Base-by-base conservation (phyloP, 306 rosid species). In the Sicyos baderoa region DNA sequence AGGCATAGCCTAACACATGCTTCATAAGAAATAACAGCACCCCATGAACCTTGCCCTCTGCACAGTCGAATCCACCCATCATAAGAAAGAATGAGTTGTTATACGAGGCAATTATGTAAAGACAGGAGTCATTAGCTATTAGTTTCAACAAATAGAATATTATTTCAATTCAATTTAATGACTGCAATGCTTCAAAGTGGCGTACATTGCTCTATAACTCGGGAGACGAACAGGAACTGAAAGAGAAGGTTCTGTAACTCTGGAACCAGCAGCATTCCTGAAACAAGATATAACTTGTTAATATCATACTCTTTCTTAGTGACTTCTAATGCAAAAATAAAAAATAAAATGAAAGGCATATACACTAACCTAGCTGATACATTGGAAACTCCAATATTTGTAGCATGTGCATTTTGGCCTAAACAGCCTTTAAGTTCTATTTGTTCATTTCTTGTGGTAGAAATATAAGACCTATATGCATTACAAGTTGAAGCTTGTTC, bases 1-100 rank as follows among this genome's bases (percentile, higher is more conserved):
- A 93, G 99, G 78, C 99, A 93, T 68, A 93, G 86, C 57, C 99
- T 96, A 54, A 81, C 97, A 72, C 97, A 93, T 54, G 99, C 97
- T 72, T 93, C 99, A 49, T 93, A 93, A 54, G 99, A 89, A 68
- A 93, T 73, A 75, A 90, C 88, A 59, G 84, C 85, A 79, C 85
- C 87, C 97, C 99, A 93, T 1, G 97, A 89, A 52, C 99, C 96
- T 62, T 83, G 91, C 48, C 96, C 91, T 74, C 99, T 93, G 83
- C 49, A 72, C 78, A 80, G 74, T 64, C 57, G 74, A 74, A 74
- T 51, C 74, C 71, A 53, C 75, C 22, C 32, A 63, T 42, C 51
- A 27, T 68, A 15, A 51, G 59, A 51, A 54, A 49, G 17, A 25
- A 25, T 1, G 10, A 25, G 32, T 42, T 40, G 42, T 35, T 35